phyloP scores from a whole-genome alignment of 352 stramenopile genomes.

The Phytophthora fragariae region DNA sequence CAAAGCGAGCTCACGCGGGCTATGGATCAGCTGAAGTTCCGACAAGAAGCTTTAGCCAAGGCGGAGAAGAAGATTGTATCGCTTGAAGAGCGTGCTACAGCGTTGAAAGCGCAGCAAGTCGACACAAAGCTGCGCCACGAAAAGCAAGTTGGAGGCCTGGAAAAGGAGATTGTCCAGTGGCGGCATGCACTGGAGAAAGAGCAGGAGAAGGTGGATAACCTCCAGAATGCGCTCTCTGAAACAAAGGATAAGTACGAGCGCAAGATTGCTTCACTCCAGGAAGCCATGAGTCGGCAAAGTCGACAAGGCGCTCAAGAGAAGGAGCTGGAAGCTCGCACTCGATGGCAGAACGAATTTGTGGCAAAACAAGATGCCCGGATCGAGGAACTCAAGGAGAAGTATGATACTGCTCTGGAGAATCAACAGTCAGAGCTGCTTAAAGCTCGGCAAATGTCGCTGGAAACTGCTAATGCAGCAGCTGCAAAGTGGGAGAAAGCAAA shows the following conservation, averaged over 20 bases:
- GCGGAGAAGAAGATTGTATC: slow-evolving; percentile 56
- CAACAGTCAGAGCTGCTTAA: slow-evolving; percentile 64
- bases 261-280: slow-evolving; percentile 58
- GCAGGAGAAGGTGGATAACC: slow-evolving; percentile 43
- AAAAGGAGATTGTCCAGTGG: slow-evolving; percentile 68
- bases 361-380: slow-evolving; percentile 76
- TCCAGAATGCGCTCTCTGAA: slow-evolving; percentile 41
- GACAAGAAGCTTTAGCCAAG: slow-evolving; percentile 60
- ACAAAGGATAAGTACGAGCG: slow-evolving; percentile 57
- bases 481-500: slow-evolving; percentile 61
- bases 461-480: slow-evolving; percentile 53
- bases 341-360: slow-evolving; percentile 78
- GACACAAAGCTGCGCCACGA: slow-evolving; percentile 56
- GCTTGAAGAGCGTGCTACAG: slow-evolving; percentile 48
- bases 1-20: slow-evolving; percentile 57
- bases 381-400: slow-evolving; percentile 74
- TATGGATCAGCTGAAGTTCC: slow-evolving; percentile 65
- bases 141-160: slow-evolving; percentile 48
- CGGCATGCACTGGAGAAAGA: slow-evolving; percentile 58
- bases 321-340: slow-evolving; percentile 62
- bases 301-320: slow-evolving; percentile 62
- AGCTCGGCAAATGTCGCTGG: slow-evolving; percentile 56
- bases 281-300: slow-evolving; percentile 54
- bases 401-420: slow-evolving; percentile 65
- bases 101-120: slow-evolving; percentile 40